phyloP scores from a whole-genome alignment of 768 basidiomycete species.

The Tremella fuciformis region DNA sequence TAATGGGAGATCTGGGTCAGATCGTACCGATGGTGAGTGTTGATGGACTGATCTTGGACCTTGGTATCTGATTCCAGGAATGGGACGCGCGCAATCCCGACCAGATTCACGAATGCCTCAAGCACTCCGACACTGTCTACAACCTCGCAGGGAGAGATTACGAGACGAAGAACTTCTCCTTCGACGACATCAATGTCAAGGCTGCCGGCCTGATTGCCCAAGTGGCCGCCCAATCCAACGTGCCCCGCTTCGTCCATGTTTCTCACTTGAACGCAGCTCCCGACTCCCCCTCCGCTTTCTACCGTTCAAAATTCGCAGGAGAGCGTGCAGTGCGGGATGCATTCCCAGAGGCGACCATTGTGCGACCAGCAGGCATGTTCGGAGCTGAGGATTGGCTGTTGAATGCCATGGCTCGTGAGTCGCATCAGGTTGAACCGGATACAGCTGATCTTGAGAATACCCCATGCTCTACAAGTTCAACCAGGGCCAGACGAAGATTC shows the following conservation, averaged over 20 bases:
- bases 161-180: slow-evolving; percentile 93
- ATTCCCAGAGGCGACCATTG: slow-evolving; percentile 82
- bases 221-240: slow-evolving; percentile 71
- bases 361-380: slow-evolving; percentile 78
- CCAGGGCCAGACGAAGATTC: slow-evolving; percentile 75
- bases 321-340: slow-evolving; percentile 79
- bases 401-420: slow-evolving; percentile 85
- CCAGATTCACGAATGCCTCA: slow-evolving; percentile 87
- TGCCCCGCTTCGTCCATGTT: slow-evolving; percentile 83
- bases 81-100: slow-evolving; percentile 89
- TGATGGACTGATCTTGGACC: not conserved
- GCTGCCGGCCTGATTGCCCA: slow-evolving; percentile 84
- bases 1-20: slow-evolving; percentile 95
- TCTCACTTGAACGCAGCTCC: slow-evolving; percentile 89
- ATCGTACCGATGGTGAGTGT: slow-evolving; percentile 80
- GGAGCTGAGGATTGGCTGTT: slow-evolving; percentile 94
- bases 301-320: slow-evolving; percentile 83
- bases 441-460: slow-evolving; percentile 60
- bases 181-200: slow-evolving; percentile 70
- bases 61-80: slow-evolving; percentile 60
- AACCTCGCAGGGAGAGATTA: slow-evolving; percentile 92
- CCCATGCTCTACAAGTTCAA: slow-evolving; percentile 94
- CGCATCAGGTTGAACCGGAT: not conserved
- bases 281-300: slow-evolving; percentile 75
- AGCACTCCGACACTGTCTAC: slow-evolving; percentile 94